Percentiles rank a stretch among this genome's conserved stretches.
Conservation (phyloP, 768 basidiomycete species). For the Dacryopinax primogenitus region DNA sequence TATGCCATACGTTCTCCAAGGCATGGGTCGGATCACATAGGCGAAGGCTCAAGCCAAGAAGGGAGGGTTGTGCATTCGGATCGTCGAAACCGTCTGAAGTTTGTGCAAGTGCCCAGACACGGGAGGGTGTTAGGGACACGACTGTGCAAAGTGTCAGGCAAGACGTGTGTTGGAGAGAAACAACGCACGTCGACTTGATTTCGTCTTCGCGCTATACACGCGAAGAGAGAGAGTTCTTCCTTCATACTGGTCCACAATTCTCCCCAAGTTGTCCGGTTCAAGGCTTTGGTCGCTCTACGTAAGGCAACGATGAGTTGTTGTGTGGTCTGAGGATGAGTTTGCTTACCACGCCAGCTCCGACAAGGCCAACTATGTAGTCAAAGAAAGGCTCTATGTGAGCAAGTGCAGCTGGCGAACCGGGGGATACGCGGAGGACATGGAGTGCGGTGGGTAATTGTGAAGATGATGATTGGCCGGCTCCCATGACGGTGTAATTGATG, state of each 20-base stretch:
- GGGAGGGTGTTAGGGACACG: conserved; percentile 71
- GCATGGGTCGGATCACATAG: conserved; percentile 83
- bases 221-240: conserved; percentile 53
- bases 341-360: conserved; percentile 37
- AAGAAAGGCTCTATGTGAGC: conserved; percentile 86
- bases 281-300: conserved; percentile 26
- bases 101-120: conserved; percentile 48
- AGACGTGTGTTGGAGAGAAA: not conserved
- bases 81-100: conserved; percentile 30
- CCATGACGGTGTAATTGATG: not conserved
- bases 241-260: conserved; percentile 73
- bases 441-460: conserved; percentile 33
- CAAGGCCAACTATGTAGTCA: conserved; percentile 89
- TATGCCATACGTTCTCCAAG: conserved; percentile 93
- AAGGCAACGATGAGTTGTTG: conserved; percentile 21
- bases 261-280: conserved; percentile 59
- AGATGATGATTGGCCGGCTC: not conserved
- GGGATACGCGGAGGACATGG: conserved; percentile 81
- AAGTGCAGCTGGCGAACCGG: conserved; percentile 74
- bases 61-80: conserved; percentile 54
- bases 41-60: conserved; percentile 89
- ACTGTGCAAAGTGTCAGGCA: conserved; percentile 35
- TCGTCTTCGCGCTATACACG: conserved; percentile 74
- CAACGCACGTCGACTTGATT: conserved; percentile 50
- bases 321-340: conserved; percentile 26